Percentiles rank a stretch among this genome's conserved stretches.
phyloP scores from a whole-genome alignment of 129 eudicot genomes.

The Chrysanthemum lavandulifolium region DNA sequence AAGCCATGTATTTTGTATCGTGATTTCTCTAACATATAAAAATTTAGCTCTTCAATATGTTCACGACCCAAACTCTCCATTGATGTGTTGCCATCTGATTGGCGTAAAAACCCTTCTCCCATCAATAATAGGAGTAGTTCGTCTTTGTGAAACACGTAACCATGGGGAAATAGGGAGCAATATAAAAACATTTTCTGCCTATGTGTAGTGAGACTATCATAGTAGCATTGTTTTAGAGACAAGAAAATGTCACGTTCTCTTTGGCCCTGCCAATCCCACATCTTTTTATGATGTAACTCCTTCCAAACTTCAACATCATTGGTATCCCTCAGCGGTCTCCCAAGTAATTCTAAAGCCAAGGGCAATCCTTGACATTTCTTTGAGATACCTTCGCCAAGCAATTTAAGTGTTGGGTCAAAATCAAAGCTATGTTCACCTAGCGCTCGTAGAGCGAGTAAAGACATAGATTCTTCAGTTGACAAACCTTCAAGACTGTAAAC shows the following conservation, averaged over 20 bases:
- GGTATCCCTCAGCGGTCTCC: constrained; percentile 22
- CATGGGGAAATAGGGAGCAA: constrained; percentile 35
- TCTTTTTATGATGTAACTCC: constrained; percentile 16
- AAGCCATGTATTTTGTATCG: too few species aligned
- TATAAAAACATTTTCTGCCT: constrained; percentile 32
- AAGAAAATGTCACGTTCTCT: constrained; percentile 16
- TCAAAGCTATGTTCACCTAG: constrained; percentile 11
- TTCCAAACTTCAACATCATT: constrained; percentile 16
- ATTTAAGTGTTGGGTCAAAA: constrained; percentile 19
- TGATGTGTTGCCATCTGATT: not conserved
- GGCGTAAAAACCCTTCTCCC: constrained; percentile 23
- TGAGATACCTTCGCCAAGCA: constrained; percentile 23
- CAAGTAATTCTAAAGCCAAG: constrained; percentile 28
- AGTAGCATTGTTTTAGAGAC: constrained; percentile 32
- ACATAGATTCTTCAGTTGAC: constrained; percentile 23
- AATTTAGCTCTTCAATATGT: constrained; percentile 6
- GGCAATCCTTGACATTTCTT: constrained; percentile 36
- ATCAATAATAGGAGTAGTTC: constrained; percentile 10
- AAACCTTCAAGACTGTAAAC: not conserved
- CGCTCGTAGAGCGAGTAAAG: constrained; percentile 38
- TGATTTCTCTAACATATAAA: too few species aligned
- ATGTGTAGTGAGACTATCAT: constrained; percentile 35
- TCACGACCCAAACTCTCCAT: constrained; percentile 28
- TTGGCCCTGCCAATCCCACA: constrained; percentile 17
- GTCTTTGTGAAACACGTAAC: constrained; percentile 16